phyloP scores from a whole-genome alignment of 768 basidiomycete species.

The Mycena rosella region DNA sequence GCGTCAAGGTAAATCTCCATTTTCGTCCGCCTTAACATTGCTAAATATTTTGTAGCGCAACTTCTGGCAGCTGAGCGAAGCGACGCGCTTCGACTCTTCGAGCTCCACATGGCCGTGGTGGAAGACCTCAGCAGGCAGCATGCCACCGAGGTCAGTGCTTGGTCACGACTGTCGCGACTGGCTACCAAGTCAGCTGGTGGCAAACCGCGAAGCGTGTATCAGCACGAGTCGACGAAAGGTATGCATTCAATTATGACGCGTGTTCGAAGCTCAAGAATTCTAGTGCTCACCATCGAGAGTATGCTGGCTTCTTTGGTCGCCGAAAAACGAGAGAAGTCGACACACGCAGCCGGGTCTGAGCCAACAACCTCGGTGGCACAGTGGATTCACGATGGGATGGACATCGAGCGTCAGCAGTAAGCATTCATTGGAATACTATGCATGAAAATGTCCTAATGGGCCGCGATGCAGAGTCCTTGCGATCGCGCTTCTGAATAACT shows the following conservation, averaged over 20 bases:
- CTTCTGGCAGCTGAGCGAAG: conserved; percentile 17
- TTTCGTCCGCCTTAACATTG: background rate
- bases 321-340: no score
- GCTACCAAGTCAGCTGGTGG: background rate
- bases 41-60: background rate
- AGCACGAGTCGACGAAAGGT: no score
- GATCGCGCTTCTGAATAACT: no score
- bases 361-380: no score
- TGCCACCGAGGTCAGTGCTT: background rate
- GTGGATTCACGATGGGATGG: no score
- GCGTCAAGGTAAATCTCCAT: conserved; percentile 4
- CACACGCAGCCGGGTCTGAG: no score
- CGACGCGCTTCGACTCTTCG: conserved; percentile 11
- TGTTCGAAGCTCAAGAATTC: background rate
- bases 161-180: conserved; percentile 5
- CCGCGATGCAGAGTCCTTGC: background rate
- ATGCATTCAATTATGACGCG: background rate
- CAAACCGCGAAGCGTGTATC: conserved; percentile 7
- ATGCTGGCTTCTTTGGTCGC: background rate
- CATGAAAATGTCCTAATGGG: no score
- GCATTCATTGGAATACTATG: no score
- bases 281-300: background rate
- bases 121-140: conserved; percentile 14
- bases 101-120: conserved; percentile 11
- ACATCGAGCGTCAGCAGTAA: no score